phyloP scores from a whole-genome alignment of 108 stramenopile genomes.

The Fistulifera pelliculosa region DNA sequence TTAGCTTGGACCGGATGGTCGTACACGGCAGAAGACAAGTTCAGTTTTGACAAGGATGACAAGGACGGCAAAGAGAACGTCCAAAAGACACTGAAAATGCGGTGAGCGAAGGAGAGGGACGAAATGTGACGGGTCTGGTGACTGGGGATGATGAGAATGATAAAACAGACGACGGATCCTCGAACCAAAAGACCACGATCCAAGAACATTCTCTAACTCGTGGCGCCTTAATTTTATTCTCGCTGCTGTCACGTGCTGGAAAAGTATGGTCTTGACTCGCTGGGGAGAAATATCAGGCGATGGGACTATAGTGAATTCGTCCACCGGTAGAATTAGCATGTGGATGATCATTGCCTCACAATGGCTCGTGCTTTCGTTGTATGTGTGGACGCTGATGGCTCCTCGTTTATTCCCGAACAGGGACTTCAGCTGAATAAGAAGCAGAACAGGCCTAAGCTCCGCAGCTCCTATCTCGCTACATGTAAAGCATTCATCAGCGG shows the following conservation, averaged over 20 bases:
- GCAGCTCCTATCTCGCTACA: no score
- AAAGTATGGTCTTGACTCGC: slow-evolving; percentile 83
- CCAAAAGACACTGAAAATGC: background rate
- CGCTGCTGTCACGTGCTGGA: slow-evolving; percentile 71
- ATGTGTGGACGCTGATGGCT: slow-evolving; percentile 88
- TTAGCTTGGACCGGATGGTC: slow-evolving; percentile 79
- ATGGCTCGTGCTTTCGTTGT: slow-evolving; percentile 75
- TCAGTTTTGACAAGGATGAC: slow-evolving; percentile 4
- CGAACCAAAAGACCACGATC: slow-evolving; percentile 1
- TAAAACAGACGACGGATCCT: slow-evolving; percentile 6
- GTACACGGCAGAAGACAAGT: slow-evolving; percentile 43
- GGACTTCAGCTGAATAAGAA: slow-evolving; percentile 47
- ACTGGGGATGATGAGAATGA: slow-evolving; percentile 23
- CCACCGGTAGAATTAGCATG: slow-evolving; percentile 75
- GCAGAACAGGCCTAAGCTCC: no score
- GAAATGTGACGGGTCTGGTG: slow-evolving; percentile 39
- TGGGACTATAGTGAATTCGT: slow-evolving; percentile 66
- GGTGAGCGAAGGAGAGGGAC: slow-evolving; percentile 1
- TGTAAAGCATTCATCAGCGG: no score
- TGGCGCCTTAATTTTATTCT: slow-evolving; percentile 89
- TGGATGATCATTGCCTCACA: slow-evolving; percentile 88
- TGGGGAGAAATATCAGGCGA: slow-evolving; percentile 79
- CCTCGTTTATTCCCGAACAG: slow-evolving; percentile 84
- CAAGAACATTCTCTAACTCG: slow-evolving; percentile 32
- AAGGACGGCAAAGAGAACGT: background rate